Percentiles rank a stretch among this genome's conserved stretches.
These are phyloP conservation scores for Oropetium thomaeum DNA, from an alignment of 176 grass and related monocot genomes.

Conservation along the genomic window DNA sequence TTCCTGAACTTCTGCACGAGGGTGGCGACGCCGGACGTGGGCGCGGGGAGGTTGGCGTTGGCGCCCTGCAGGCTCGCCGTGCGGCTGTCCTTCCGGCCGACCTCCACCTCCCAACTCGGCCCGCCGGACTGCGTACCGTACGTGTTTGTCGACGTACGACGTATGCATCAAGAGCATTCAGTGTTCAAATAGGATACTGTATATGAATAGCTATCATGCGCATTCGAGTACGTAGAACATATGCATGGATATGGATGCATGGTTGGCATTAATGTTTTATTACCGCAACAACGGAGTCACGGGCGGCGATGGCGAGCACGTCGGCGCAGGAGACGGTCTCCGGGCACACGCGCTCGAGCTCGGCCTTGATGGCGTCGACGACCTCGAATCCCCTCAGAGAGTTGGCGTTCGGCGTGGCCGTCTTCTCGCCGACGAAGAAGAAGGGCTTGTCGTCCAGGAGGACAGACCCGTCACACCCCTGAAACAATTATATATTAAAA, in stretches of 20 bases:
- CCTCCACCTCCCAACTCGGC: conserved; percentile 70
- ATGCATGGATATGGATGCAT: too few relatives aligned
- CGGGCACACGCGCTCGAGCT: conserved; percentile 69
- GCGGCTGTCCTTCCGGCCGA: conserved; percentile 70
- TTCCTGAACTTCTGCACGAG: conserved; percentile 76
- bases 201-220: too few relatives aligned
- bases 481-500: neutral
- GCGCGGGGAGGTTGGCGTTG: conserved; percentile 73
- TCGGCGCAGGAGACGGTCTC: conserved; percentile 78
- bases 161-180: too few relatives aligned
- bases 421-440: conserved; percentile 78
- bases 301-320: conserved; percentile 76
- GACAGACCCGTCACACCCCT: conserved; percentile 90
- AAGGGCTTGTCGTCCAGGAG: conserved; percentile 67
- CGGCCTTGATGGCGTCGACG: conserved; percentile 69
- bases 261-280: too few relatives aligned
- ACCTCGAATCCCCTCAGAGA: conserved; percentile 84
- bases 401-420: conserved; percentile 62
- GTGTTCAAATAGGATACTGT: too few relatives aligned
- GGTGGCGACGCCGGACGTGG: conserved; percentile 68
- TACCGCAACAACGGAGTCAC: conserved; percentile 78
- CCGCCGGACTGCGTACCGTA: conserved; percentile 64
- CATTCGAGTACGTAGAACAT: too few relatives aligned
- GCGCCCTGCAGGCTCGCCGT: conserved; percentile 51
- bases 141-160: too few relatives aligned